Percentiles rank a stretch among this genome's conserved stretches.
Conservation (phyloP, 192 early-diverging fungal species). For the Obelidium mucronatum region DNA sequence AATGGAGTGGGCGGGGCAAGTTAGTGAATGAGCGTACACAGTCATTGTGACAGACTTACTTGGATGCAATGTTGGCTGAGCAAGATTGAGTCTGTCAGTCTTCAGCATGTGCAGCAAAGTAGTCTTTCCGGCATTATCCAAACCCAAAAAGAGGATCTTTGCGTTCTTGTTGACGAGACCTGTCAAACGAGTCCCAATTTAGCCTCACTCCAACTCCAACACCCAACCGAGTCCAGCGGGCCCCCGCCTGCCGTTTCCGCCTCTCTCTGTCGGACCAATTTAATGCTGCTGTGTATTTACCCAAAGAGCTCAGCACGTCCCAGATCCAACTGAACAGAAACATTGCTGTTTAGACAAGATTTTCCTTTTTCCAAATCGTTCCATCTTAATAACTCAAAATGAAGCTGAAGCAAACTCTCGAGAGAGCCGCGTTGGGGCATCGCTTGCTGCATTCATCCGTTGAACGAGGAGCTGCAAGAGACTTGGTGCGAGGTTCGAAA, state of each 20-base stretch:
- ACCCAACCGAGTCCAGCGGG: too few relatives aligned
- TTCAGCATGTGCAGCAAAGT: slow-evolving; percentile 99
- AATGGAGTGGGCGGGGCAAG: too few relatives aligned
- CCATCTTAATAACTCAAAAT: not conserved
- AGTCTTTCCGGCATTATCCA: slow-evolving; percentile 99
- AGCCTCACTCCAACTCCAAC: not conserved
- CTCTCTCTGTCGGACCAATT: too few relatives aligned
- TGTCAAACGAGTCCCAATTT: slow-evolving; percentile 39
- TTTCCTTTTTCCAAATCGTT: not conserved
- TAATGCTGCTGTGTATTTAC: slow-evolving; percentile 60
- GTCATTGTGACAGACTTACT: slow-evolving; percentile 68
- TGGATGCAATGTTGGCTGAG: slow-evolving; percentile 96
- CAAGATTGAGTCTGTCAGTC: slow-evolving; percentile 94
- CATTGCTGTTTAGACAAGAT: slow-evolving; percentile 57
- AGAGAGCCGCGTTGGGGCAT: not conserved
- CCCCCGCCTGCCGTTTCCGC: too few relatives aligned
- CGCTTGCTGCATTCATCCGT: not conserved
- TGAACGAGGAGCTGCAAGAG: not conserved
- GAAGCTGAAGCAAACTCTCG: not conserved
- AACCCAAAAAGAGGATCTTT: slow-evolving; percentile 97
- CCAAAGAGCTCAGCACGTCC: slow-evolving; percentile 87
- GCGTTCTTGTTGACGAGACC: slow-evolving; percentile 99
- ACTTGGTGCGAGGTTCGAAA: not conserved
- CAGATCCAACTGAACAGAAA: slow-evolving; percentile 99
- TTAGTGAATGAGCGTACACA: not conserved